Conservation (phyloP, 805 yeast genomes). For the Lachancea cidri region DNA sequence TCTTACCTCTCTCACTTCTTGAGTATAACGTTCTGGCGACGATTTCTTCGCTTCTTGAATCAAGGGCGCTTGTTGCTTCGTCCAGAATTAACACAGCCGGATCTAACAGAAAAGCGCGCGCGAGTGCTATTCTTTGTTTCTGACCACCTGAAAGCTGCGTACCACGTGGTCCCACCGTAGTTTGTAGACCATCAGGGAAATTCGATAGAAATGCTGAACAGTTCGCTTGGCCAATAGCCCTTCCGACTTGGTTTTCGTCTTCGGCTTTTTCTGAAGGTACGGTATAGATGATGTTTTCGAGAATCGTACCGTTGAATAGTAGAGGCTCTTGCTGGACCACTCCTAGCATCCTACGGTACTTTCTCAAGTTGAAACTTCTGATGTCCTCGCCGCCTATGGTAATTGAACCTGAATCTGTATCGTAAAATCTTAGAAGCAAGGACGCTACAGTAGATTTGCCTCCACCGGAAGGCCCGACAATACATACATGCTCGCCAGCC, state of each 20-base stretch:
- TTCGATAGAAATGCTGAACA: conserved; percentile 61
- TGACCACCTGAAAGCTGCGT: conserved; percentile 93
- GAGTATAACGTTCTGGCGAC: conserved; percentile 67
- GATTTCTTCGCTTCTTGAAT: conserved; percentile 79
- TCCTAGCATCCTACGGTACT: conserved; percentile 72
- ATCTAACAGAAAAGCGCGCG: conserved; percentile 73
- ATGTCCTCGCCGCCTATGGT: conserved; percentile 61
- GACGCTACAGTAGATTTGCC: conserved; percentile 90
- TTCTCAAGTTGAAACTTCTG: conserved; percentile 60
- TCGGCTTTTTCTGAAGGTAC: conserved; percentile 44
- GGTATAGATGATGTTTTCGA: conserved; percentile 81
- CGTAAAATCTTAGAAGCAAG: conserved; percentile 75
- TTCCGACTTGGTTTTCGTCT: conserved; percentile 51
- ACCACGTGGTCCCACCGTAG: conserved; percentile 81
- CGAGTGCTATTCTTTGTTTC: conserved; percentile 86
- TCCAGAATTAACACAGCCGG: conserved; percentile 83
- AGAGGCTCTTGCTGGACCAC: conserved; percentile 92
- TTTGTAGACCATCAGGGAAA: conserved; percentile 79
- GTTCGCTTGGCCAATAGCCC: conserved; percentile 67
- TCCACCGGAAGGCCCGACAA: conserved; percentile 96
- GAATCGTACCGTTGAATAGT: conserved; percentile 76
- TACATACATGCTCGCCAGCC: conserved; percentile 85
- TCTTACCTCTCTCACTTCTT: conserved; percentile 52
- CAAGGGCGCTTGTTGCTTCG: conserved; percentile 93
- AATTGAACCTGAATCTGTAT: conserved; percentile 62